Percentiles rank a stretch among this genome's conserved stretches.
phyloP scores from a whole-genome alignment of 345 rosid genomes.

The Euphorbia peplus region DNA sequence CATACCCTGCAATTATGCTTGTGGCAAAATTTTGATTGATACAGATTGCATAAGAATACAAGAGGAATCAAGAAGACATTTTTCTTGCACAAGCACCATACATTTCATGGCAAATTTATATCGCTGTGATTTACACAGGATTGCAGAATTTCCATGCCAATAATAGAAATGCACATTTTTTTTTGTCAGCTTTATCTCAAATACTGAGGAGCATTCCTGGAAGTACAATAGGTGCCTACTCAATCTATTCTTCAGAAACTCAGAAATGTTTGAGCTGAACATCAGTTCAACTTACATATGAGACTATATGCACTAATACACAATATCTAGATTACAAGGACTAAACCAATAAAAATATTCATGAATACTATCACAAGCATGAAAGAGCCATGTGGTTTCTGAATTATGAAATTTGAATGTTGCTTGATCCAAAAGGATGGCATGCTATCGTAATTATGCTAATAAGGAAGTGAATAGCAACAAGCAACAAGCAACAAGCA shows the following conservation, averaged over 20 bases:
- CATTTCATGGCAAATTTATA: neutral
- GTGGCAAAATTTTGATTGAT: neutral
- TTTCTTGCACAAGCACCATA: neutral
- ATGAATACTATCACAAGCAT: neutral
- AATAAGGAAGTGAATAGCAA: neutral
- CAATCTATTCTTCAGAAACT: neutral
- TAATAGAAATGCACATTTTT: neutral
- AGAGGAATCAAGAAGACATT: neutral
- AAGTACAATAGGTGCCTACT: neutral
- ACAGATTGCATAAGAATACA: neutral
- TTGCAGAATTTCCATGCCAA: neutral
- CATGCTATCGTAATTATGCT: neutral
- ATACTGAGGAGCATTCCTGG: neutral
- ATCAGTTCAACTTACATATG: neutral
- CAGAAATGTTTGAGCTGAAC: neutral
- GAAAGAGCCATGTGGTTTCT: neutral
- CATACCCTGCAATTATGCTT: neutral
- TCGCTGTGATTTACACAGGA: neutral
- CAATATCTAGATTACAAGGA: neutral
- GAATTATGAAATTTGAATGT: neutral
- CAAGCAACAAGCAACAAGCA: neutral
- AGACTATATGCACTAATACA: neutral
- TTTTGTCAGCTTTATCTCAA: neutral
- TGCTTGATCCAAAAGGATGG: neutral
- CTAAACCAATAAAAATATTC: neutral